Evolutionary conservation across 1,284 basidiomycete genomes (phyloP), one percentile per base, ranked within the genome.

Genomic region (Meripilus lineatus): DNA sequence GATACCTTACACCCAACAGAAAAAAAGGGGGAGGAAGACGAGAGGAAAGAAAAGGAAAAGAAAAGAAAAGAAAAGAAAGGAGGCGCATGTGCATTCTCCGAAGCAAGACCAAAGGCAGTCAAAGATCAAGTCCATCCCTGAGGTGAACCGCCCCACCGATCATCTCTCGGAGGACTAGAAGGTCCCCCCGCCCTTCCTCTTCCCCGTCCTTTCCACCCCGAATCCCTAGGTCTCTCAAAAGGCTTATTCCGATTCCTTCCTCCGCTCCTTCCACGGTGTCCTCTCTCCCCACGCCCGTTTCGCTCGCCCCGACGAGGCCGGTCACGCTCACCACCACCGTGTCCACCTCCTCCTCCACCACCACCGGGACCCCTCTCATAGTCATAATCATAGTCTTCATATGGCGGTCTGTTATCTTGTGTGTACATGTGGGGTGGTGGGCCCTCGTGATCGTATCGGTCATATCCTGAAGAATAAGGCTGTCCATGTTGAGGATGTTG

Each of bases 161-260:
- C 46, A 46, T 52, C 52, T 3, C 53, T 45, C 20, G 48, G 38
- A 13, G 50, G 49, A 28, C 50, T 49, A 3, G 46, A 42, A n/a
- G 34, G 40, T 8, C 43, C 42, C 4, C 54, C 53, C 14, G 54
- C 55, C 8, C 58, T 44, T 4, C 59, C 59, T n/a, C 58, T 45
- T 14, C 53, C 52, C n/a, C 51, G 39, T 28, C 58, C 58, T 38
- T 66, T 66, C 80, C 81, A 82, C 5, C 79, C 80, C 30, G 76
- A 69, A 52, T 83, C 80, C n/a, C 74, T 62, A 24, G 71, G 61
- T 46, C 69, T 62, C n/a, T 62, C 62, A 40, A 66, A 61, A 17
- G 26, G 23, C 17, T n/a, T 36, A 37, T 24, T 23, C 25, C n/a
- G 38, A 34, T 24, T 41, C 7, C 46, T 38, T 28, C 33, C 40